Percentiles rank a stretch among this genome's conserved stretches.
These are phyloP conservation scores for Talaromyces proteolyticus DNA, from an alignment of 495 filamentous ascomycete species.

Conservation along the genomic window DNA sequence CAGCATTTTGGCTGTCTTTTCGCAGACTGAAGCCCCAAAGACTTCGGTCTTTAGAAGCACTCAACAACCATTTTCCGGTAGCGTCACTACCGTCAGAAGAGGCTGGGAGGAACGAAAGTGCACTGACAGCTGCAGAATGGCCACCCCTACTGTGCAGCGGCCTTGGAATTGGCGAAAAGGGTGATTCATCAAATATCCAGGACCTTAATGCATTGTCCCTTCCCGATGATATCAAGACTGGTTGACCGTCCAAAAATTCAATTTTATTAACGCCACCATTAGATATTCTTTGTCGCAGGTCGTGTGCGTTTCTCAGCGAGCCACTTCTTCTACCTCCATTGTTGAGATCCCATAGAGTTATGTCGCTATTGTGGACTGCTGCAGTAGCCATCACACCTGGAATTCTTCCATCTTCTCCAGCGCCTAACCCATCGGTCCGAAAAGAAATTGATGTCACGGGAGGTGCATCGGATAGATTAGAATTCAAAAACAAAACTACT, in stretches of 20 bases:
- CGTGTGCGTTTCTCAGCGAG: conserved; percentile 78
- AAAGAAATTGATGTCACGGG: conserved; percentile 79
- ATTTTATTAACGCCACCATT: conserved; percentile 62
- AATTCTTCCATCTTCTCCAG: conserved; percentile 75
- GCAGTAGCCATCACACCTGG: conserved; percentile 84
- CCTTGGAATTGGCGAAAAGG: conserved; percentile 77
- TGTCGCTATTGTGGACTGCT: conserved; percentile 65
- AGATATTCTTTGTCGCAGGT: conserved; percentile 54
- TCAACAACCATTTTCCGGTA: conserved; percentile 90
- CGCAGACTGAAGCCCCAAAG: conserved; percentile 94
- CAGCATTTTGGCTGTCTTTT: conserved; percentile 87
- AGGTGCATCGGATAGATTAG: conserved; percentile 42
- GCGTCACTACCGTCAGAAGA: conserved; percentile 85
- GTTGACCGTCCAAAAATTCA: conserved; percentile 89
- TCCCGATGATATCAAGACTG: conserved; percentile 82
- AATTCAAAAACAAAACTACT: conserved; percentile 57
- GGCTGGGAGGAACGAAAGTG: conserved; percentile 73
- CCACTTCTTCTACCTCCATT: conserved; percentile 76
- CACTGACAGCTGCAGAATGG: conserved; percentile 78
- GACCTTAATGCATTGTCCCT: conserved; percentile 90
- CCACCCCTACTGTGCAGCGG: conserved; percentile 79
- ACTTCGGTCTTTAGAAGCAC: conserved; percentile 78
- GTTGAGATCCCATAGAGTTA: conserved; percentile 95
- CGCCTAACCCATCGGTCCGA: conserved; percentile 83
- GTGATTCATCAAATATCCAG: conserved; percentile 89